phyloP scores from a whole-genome alignment of 148 eudicot species.

The Cornus controversa region DNA sequence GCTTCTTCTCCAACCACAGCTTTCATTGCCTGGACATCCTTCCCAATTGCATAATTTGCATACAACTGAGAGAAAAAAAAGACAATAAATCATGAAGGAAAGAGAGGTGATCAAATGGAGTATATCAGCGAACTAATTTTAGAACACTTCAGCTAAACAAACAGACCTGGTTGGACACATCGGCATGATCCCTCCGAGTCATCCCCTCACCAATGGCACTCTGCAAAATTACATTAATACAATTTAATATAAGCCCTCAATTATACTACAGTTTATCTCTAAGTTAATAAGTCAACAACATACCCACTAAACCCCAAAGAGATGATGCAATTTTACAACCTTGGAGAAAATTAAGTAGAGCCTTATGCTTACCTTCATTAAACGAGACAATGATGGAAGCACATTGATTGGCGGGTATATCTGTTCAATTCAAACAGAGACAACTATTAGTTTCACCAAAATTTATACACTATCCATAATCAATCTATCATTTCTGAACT shows the following conservation, averaged over 20 bases:
- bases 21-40: constrained; percentile 97
- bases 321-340: too few species aligned
- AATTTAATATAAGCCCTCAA: background rate
- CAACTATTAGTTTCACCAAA: background rate
- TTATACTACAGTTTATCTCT: background rate
- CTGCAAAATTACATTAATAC: constrained; percentile 30
- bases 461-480: background rate
- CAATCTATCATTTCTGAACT: background rate
- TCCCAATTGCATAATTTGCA: constrained; percentile 93
- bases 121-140: background rate
- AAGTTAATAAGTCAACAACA: background rate
- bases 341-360: background rate
- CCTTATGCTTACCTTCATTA: constrained; percentile 64
- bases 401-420: constrained; percentile 95
- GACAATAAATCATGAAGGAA: background rate
- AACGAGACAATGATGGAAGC: constrained; percentile 90
- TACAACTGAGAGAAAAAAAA: constrained; percentile 48
- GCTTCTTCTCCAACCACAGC: constrained; percentile 98
- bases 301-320: background rate
- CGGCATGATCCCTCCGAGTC: constrained; percentile 90
- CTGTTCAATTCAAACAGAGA: constrained; percentile 39
- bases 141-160: background rate
- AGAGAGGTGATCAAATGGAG: background rate
- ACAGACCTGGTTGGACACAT: constrained; percentile 84
- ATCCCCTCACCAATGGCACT: constrained; percentile 99